These are phyloP conservation scores for Dactylellina haptotyla DNA, from an alignment of 2,329 filamentous ascomycete species.

Conservation along the genomic window DNA sequence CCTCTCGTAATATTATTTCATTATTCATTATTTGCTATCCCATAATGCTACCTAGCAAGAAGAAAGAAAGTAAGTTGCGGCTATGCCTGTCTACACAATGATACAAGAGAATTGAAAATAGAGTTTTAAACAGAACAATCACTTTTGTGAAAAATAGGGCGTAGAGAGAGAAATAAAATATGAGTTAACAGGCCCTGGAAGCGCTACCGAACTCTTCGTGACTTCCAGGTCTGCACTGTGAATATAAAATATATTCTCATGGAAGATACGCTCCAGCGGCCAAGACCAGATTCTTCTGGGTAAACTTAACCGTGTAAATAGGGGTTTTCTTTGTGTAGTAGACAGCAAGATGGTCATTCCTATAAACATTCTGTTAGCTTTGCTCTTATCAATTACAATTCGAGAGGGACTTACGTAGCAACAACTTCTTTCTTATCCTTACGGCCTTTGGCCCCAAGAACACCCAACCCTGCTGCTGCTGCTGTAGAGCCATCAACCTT, in stretches of 20 bases:
- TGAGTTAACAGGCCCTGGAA: background rate
- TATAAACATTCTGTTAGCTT: constrained; percentile 67
- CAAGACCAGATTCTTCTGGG: constrained; percentile 91
- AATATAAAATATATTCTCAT: constrained; percentile 54
- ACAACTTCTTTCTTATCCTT: constrained; percentile 56
- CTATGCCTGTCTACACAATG: no score
- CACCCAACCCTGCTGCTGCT: constrained; percentile 63
- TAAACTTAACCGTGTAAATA: constrained; percentile 91
- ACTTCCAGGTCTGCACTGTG: constrained; percentile 61
- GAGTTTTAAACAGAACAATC: background rate
- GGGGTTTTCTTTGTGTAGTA: constrained; percentile 97
- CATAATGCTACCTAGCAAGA: background rate
- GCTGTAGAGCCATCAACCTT: constrained; percentile 66
- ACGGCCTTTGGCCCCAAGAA: constrained; percentile 53
- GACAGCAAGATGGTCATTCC: constrained; percentile 88
- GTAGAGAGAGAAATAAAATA: background rate
- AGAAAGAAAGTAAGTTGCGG: background rate
- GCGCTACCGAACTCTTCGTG: constrained; percentile 41
- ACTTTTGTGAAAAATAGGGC: background rate
- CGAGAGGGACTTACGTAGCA: constrained; percentile 59
- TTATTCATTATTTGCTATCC: constrained; percentile 16
- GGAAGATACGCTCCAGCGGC: constrained; percentile 63
- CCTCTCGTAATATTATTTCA: background rate
- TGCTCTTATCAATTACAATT: constrained; percentile 54
- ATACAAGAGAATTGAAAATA: background rate